A percentile compares a stretch with the other conserved stretches of the same genome.
These are phyloP conservation scores for Mycogone perniciosa DNA, from an alignment of 2,329 filamentous ascomycete species.

Conservation along the genomic window DNA sequence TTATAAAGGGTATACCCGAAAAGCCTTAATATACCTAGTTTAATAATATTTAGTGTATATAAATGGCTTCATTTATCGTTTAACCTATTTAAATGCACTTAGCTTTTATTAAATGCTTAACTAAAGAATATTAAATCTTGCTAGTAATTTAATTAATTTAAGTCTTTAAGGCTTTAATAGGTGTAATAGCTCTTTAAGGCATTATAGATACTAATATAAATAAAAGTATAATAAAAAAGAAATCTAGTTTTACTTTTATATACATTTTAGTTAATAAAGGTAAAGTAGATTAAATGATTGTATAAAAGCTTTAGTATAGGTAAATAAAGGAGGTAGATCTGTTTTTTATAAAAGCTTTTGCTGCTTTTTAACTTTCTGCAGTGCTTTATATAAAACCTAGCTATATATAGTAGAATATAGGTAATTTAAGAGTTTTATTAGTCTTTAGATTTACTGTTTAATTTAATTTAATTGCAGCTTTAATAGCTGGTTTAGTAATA, in stretches of 20 bases:
- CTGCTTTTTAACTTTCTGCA: slow-evolving; percentile 16
- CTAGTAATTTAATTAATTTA: slow-evolving; percentile 6
- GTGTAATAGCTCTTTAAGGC: slow-evolving; percentile 1
- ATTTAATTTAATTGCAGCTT: slow-evolving; percentile 14
- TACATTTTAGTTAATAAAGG: not conserved
- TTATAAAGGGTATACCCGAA: slow-evolving; percentile 12
- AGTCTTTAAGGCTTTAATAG: slow-evolving; percentile 12
- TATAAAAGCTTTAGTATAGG: slow-evolving; percentile 15
- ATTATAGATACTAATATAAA: slow-evolving; percentile 15
- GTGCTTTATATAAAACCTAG: slow-evolving; percentile 14
- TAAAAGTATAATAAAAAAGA: slow-evolving; percentile 14
- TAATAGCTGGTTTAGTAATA: slow-evolving; percentile 14
- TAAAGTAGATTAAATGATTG: not conserved
- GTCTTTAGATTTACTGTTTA: slow-evolving; percentile 11
- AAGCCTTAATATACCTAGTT: slow-evolving; percentile 9
- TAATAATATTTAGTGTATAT: slow-evolving; percentile 15
- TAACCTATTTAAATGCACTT: slow-evolving; percentile 14
- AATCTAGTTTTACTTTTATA: slow-evolving; percentile 6
- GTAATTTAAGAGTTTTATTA: slow-evolving; percentile 12
- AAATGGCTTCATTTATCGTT: slow-evolving; percentile 7
- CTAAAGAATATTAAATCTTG: slow-evolving; percentile 6
- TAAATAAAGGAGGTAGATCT: too few relatives aligned
- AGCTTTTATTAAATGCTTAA: slow-evolving; percentile 12
- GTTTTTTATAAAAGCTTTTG: slow-evolving; percentile 8
- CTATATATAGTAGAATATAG: slow-evolving; percentile 14